Percentiles rank a stretch among this genome's conserved stretches.
phyloP scores from a whole-genome alignment of 257 asterid genomes.

The Coffea eugenioides region DNA sequence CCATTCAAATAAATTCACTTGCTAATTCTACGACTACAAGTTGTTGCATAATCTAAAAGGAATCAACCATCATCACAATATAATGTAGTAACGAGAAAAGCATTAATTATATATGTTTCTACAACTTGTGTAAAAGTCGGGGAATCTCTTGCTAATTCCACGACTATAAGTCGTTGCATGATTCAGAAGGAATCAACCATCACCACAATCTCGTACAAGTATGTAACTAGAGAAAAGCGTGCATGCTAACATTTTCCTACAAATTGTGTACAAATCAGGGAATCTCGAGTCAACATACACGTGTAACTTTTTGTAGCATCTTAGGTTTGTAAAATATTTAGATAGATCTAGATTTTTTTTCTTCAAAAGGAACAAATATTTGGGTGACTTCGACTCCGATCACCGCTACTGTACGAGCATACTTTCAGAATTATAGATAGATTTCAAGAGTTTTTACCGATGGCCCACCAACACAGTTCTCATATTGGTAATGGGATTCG shows the following conservation, averaged over 20 bases:
- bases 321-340: too few relatives aligned
- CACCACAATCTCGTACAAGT: not conserved
- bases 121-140: too few relatives aligned
- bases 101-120: not conserved
- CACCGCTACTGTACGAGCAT: too few relatives aligned
- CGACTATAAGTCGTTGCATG: too few relatives aligned
- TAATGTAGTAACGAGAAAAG: not conserved
- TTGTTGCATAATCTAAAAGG: not conserved
- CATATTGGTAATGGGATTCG: too few relatives aligned
- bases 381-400: too few relatives aligned
- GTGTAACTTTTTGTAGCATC: too few relatives aligned
- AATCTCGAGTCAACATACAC: not conserved
- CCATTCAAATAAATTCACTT: not conserved
- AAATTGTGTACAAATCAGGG: not conserved
- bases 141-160: not conserved
- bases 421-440: too few relatives aligned
- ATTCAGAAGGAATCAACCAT: not conserved
- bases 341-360: too few relatives aligned
- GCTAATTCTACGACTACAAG: not conserved
- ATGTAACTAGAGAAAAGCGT: not conserved
- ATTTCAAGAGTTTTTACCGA: too few relatives aligned
- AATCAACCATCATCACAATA: not conserved
- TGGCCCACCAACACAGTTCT: too few relatives aligned
- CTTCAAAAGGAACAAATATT: too few relatives aligned
- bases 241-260: not conserved